Evolutionary conservation across 176 grass and related monocot species (phyloP), one percentile per base, ranked within the genome.

Genomic region (Oryza glaberrima): DNA sequence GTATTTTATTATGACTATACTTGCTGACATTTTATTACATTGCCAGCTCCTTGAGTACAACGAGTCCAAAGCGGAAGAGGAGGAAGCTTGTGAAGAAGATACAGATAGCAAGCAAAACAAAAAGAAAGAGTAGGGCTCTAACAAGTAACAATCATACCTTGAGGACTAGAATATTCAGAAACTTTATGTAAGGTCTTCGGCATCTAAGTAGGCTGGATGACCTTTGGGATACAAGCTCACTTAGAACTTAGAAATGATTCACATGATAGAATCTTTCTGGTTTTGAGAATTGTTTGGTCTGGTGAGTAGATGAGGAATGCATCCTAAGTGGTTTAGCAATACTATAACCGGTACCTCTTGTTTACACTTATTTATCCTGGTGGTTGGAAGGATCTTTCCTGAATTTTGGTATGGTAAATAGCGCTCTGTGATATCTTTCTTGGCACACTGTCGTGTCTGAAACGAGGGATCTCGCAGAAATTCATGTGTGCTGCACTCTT

Each of bases 21-120:
- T 64, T 41, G 32, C 52, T 65, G 0, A 25, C 44, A 63, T 20
- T 58, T 44, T 80, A 78, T 81, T 73, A 48, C 69, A 54, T 76
- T 46, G 58, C 30, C 78, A 96, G 94, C 88, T 96, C 28, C 20
- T 96, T 86, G 94, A 89, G 73, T 93, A 85, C 56, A 85, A 81
- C 0, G 91, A 96, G 76, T 87, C 91, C 13, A 91, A 91, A 85
- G 73, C 73, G 14, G 78, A 79, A 69, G 84, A 6, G 23, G 90
- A 90, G 34, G 87, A 86, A 80, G 74, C 4, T 0, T 52, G 16
- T 22, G 88, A 81, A 67, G 77, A 71, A 12, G 77, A 81, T 1
- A 47, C n/a, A 41, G 72, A 82, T 51, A 30, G 77, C 52, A 72
- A 69, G 41, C 43, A 70, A 47, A 72, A 51, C 77, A 89, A 89